Percentiles rank a stretch among this genome's conserved stretches.
phyloP scores from a whole-genome alignment of 2,329 filamentous ascomycete species.

The Fusarium domesticum region DNA sequence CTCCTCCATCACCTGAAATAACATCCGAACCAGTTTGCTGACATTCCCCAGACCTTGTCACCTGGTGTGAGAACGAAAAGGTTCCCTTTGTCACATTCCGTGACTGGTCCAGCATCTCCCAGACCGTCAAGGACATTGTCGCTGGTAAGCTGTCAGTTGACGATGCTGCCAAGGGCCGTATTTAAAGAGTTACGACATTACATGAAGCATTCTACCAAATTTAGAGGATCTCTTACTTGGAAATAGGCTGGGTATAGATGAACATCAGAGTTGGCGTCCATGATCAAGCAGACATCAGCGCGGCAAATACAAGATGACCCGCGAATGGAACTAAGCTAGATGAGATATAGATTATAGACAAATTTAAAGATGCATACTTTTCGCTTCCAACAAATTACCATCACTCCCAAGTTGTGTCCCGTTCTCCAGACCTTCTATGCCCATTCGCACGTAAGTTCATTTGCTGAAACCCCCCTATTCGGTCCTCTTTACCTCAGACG shows the following conservation, averaged over 20 bases:
- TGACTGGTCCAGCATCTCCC: slow-evolving; percentile 76
- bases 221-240: background rate
- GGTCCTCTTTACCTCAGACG: slow-evolving; percentile 54
- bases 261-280: too few relatives aligned
- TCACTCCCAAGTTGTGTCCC: background rate
- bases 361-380: slow-evolving; percentile 1
- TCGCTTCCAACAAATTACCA: background rate
- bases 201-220: slow-evolving; percentile 1
- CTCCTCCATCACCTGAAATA: background rate
- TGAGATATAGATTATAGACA: slow-evolving; percentile 9
- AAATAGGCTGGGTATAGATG: background rate
- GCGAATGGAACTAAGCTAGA: too few relatives aligned
- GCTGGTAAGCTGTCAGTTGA: slow-evolving; percentile 68
- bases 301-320: too few relatives aligned
- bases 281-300: too few relatives aligned
- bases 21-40: slow-evolving; percentile 8
- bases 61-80: slow-evolving; percentile 78
- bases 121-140: slow-evolving; percentile 73
- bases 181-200: slow-evolving; percentile 23
- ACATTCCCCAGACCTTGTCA: slow-evolving; percentile 66
- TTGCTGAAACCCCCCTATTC: slow-evolving; percentile 43
- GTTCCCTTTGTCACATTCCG: slow-evolving; percentile 87
- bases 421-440: background rate
- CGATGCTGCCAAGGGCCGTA: slow-evolving; percentile 59
- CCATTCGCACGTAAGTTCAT: background rate